Conservation (phyloP, 768 basidiomycete species). For the Lactarius deliciosus region DNA sequence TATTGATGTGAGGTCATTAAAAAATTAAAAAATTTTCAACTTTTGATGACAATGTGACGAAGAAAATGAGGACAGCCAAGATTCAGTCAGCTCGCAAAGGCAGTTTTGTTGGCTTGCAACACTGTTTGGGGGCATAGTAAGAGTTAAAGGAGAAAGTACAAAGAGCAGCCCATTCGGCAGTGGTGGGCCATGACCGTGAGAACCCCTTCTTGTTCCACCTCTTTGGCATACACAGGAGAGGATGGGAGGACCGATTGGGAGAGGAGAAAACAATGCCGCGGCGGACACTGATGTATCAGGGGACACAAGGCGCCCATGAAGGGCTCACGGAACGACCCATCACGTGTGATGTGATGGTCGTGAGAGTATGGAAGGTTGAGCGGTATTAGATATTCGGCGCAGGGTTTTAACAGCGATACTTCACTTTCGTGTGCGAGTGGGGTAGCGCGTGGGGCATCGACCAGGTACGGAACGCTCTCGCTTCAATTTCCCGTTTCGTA, state of each 20-base stretch:
- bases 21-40: too few species aligned
- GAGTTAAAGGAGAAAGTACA: constrained; percentile 62
- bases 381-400: constrained; percentile 54
- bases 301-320: constrained; percentile 81
- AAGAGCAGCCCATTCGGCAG: constrained; percentile 86
- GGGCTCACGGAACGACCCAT: constrained; percentile 65
- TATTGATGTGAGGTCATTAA: too few species aligned
- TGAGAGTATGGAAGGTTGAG: too few species aligned
- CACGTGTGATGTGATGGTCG: constrained; percentile 56
- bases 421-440: background rate
- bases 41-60: too few species aligned
- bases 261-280: too few species aligned
- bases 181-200: background rate
- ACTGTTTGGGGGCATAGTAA: too few species aligned
- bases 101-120: too few species aligned
- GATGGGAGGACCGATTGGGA: too few species aligned
- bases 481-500: background rate
- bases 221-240: background rate
- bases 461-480: constrained; percentile 18
- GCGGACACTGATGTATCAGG: constrained; percentile 50
- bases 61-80: too few species aligned
- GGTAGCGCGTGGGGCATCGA: background rate
- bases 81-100: too few species aligned
- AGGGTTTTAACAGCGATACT: constrained; percentile 76
- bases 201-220: background rate